Percentiles rank a stretch among this genome's conserved stretches.
Conservation (phyloP, 768 basidiomycete species). For the Lactarius tabidus region DNA sequence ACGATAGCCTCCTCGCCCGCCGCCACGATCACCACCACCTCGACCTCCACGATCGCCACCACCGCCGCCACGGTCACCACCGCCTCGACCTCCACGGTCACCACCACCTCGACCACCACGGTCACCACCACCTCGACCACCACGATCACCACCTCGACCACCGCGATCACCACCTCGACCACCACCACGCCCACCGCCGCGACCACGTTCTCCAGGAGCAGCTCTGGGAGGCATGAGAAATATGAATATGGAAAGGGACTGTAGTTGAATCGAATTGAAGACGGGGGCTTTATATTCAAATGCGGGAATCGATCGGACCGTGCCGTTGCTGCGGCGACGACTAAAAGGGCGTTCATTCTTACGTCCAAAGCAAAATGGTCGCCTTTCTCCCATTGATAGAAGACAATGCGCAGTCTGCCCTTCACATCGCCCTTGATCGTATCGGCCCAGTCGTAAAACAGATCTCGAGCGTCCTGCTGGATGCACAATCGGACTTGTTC, state of each 20-base stretch:
- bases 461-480: conserved; percentile 18
- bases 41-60: background rate
- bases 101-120: conserved; percentile 1
- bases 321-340: background rate
- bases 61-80: background rate
- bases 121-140: background rate
- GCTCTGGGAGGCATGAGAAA: conserved; percentile 26
- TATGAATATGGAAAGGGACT: background rate
- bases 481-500: conserved; percentile 32
- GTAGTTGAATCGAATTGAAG: background rate
- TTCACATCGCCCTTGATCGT: conserved; percentile 61
- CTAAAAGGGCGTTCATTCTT: background rate
- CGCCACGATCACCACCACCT: conserved; percentile 4
- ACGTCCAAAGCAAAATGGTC: conserved; percentile 27
- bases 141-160: background rate
- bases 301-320: background rate
- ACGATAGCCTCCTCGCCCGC: background rate
- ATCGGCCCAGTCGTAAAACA: conserved; percentile 74
- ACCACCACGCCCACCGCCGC: background rate
- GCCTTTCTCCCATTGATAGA: conserved; percentile 41
- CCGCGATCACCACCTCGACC: background rate
- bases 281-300: background rate
- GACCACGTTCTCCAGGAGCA: background rate
- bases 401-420: conserved; percentile 36
- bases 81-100: background rate